Percentiles rank a stretch among this genome's conserved stretches.
phyloP scores from a whole-genome alignment of 176 grass and related monocot species.

The Poa annua region DNA sequence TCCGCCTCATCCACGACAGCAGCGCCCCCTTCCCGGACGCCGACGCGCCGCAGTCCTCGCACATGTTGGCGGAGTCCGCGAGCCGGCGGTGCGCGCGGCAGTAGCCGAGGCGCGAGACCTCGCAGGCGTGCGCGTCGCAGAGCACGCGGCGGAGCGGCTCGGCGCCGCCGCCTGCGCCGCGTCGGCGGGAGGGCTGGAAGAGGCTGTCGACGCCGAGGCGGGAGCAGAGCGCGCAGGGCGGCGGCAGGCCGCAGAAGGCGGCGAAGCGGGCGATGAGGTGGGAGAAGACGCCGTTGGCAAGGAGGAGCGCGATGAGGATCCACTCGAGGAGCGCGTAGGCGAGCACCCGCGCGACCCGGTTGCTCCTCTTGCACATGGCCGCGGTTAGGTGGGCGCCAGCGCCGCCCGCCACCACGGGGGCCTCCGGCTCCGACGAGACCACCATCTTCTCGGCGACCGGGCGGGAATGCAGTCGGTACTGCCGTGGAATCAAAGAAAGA shows the following conservation, averaged over 20 bases:
- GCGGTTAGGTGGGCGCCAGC: slow-evolving; percentile 41
- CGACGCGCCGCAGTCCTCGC: slow-evolving; percentile 85
- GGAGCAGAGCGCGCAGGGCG: slow-evolving; percentile 85
- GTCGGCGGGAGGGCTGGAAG: slow-evolving; percentile 41
- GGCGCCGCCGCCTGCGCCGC: not conserved
- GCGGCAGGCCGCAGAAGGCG: slow-evolving; percentile 71
- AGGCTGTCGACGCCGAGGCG: slow-evolving; percentile 82
- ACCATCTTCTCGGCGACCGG: slow-evolving; percentile 2
- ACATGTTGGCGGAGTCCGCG: slow-evolving; percentile 81
- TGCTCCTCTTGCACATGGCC: slow-evolving; percentile 53
- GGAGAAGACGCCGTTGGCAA: slow-evolving; percentile 90
- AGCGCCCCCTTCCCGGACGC: slow-evolving; percentile 43
- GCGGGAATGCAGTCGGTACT: slow-evolving; percentile 21
- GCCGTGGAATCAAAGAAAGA: slow-evolving; percentile 53
- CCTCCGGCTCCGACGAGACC: slow-evolving; percentile 34
- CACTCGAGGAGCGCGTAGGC: slow-evolving; percentile 87
- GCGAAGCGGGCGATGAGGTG: slow-evolving; percentile 83
- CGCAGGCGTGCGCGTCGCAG: slow-evolving; percentile 75
- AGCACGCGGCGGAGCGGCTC: slow-evolving; percentile 57
- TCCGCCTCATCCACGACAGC: slow-evolving; percentile 87
- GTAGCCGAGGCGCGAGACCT: slow-evolving; percentile 79
- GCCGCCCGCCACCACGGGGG: slow-evolving; percentile 49
- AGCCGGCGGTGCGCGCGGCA: slow-evolving; percentile 70
- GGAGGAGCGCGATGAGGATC: slow-evolving; percentile 90
- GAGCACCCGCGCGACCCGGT: slow-evolving; percentile 61